A percentile compares a stretch with the other conserved stretches of the same genome.
These are phyloP conservation scores for Naganishia antarctica DNA, from an alignment of 768 basidiomycete species.

Conservation along the genomic window DNA sequence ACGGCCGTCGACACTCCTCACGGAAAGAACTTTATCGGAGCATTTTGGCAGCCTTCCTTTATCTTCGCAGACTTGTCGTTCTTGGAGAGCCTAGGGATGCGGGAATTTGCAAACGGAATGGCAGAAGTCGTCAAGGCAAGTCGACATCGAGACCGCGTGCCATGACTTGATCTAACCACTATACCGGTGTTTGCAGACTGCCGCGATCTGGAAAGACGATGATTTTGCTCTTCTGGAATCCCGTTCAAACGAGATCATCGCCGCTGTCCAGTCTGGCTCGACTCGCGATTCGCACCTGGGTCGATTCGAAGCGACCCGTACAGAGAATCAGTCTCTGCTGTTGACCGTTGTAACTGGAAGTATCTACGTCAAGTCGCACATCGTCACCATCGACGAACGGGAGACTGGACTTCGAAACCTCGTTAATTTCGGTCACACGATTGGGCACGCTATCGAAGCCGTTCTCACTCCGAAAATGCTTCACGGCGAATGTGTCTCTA, in stretches of 20 bases:
- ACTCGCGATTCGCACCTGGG: conserved; percentile 58
- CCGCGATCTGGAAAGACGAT: conserved; percentile 93
- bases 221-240: conserved; percentile 87
- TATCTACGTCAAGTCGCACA: conserved; percentile 91
- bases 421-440: conserved; percentile 98
- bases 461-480: conserved; percentile 86
- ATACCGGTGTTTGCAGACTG: conserved; percentile 61
- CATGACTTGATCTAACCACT: conserved; percentile 1
- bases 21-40: conserved; percentile 96
- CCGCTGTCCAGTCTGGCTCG: conserved; percentile 61
- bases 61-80: conserved; percentile 97
- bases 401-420: conserved; percentile 96
- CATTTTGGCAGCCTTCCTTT: conserved; percentile 96
- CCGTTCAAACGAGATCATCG: conserved; percentile 72
- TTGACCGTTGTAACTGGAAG: conserved; percentile 88
- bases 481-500: conserved; percentile 91
- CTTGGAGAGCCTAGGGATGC: conserved; percentile 80
- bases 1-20: conserved; percentile 98
- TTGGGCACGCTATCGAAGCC: conserved; percentile 97
- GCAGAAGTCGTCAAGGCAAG: conserved; percentile 81
- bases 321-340: conserved; percentile 69
- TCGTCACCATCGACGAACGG: conserved; percentile 92
- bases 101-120: conserved; percentile 98
- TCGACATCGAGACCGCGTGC: not conserved
- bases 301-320: conserved; percentile 55